A percentile compares a stretch with the other conserved stretches of the same genome.
phyloP scores from a whole-genome alignment of 331 rosid species.

The Saraca asoca region DNA sequence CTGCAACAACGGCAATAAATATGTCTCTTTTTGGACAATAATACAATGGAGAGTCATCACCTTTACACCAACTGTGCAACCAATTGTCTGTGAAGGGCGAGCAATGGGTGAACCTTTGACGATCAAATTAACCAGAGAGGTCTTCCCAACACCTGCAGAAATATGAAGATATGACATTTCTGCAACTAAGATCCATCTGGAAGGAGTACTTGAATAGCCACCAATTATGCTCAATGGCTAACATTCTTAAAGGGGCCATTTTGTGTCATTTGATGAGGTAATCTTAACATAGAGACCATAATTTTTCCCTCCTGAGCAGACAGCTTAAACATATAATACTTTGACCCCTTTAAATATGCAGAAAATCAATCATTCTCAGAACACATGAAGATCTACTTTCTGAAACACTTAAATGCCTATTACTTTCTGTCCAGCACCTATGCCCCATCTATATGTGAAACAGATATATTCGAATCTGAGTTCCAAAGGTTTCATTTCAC shows the following conservation, averaged over 20 bases:
- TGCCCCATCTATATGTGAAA: neutral
- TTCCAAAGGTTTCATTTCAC: neutral
- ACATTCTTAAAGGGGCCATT: neutral
- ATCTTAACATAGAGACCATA: neutral
- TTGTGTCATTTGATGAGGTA: neutral
- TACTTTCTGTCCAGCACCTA: conserved; percentile 4
- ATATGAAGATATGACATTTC: conserved; percentile 22
- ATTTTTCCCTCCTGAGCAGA: neutral
- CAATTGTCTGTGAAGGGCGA: conserved; percentile 81
- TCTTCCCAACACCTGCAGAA: conserved; percentile 87
- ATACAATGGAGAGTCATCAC: conserved; percentile 39
- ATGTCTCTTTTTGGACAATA: conserved; percentile 15
- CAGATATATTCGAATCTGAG: neutral
- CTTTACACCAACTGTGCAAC: conserved; percentile 93
- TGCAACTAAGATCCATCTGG: conserved; percentile 9
- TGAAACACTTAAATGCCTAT: conserved; percentile 7
- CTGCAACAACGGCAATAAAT: conserved; percentile 22
- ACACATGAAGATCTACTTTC: neutral
- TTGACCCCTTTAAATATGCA: too few relatives aligned
- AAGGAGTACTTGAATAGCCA: neutral
- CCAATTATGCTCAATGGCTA: neutral
- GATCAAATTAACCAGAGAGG: conserved; percentile 86
- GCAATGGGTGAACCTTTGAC: conserved; percentile 72
- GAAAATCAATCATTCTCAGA: too few relatives aligned
- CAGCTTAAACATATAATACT: neutral